Percentiles rank a stretch among this genome's conserved stretches.
These are phyloP conservation scores for Chrysochromulina tobinii DNA, from an alignment of 78 protist species.

Conservation along the genomic window DNA sequence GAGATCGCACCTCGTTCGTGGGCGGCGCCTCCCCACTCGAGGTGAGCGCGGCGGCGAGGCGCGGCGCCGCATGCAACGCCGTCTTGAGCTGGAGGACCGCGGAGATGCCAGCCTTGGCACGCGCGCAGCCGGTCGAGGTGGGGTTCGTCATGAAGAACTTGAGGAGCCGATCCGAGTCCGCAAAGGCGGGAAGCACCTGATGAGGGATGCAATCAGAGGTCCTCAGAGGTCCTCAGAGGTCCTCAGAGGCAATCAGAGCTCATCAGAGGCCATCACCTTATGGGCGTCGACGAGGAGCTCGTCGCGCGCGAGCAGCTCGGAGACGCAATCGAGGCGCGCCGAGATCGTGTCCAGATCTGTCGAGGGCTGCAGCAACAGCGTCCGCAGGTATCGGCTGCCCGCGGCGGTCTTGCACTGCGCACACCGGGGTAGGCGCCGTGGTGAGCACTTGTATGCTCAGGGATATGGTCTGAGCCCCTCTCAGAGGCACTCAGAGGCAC, in stretches of 20 bases:
- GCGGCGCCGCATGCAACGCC: neutral
- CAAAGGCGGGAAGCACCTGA: neutral
- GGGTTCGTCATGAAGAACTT: neutral
- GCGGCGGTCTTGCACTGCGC: neutral
- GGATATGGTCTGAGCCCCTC: no score
- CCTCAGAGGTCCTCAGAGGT: no score
- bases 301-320: neutral
- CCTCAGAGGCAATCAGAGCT: no score
- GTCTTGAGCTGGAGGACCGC: neutral
- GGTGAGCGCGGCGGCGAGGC: neutral
- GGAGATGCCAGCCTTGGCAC: neutral
- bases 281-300: neutral
- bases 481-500: no score
- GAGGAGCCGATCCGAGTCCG: neutral
- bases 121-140: neutral
- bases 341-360: neutral
- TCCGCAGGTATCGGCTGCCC: neutral
- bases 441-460: no score
- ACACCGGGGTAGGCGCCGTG: no score
- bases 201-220: no score
- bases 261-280: no score
- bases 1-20: neutral
- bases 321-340: neutral
- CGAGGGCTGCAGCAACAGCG: neutral
- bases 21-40: neutral